phyloP scores from a whole-genome alignment of 2,329 filamentous ascomycete species.

The Ophiostoma populinum region DNA sequence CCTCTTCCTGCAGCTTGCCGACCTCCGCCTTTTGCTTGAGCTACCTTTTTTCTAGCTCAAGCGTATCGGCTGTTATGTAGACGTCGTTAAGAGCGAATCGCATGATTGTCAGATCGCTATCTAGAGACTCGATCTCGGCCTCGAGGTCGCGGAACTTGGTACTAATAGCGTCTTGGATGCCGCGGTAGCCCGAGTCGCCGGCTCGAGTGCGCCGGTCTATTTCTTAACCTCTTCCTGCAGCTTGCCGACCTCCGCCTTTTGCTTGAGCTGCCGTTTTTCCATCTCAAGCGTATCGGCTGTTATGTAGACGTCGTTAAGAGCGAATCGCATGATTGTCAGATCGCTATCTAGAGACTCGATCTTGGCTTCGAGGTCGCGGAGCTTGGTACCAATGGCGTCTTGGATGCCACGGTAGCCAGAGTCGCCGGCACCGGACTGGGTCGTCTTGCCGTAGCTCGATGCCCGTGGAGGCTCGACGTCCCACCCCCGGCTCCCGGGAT shows the following conservation, averaged over 20 bases:
- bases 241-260: conserved; percentile 12
- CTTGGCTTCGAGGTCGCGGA: conserved; percentile 6
- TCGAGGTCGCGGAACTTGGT: conserved; percentile 7
- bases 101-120: conserved; percentile 7
- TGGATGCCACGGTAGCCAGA: conserved; percentile 4
- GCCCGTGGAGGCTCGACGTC: neutral
- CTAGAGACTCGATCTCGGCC: conserved; percentile 1
- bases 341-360: conserved; percentile 3
- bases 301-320: conserved; percentile 6
- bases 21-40: conserved; percentile 11
- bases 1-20: conserved; percentile 19
- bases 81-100: conserved; percentile 8
- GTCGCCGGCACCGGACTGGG: neutral
- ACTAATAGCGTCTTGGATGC: conserved; percentile 7
- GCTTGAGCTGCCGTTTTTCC: conserved; percentile 9
- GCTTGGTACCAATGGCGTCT: conserved; percentile 6
- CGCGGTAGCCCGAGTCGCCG: conserved; percentile 1
- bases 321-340: conserved; percentile 8
- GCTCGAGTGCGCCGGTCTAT: conserved; percentile 21
- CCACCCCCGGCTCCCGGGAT: neutral
- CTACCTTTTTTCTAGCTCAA: conserved; percentile 8
- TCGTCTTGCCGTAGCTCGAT: too few species aligned
- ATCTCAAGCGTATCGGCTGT: conserved; percentile 2
- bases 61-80: neutral
- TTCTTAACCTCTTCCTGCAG: conserved; percentile 20